These are phyloP conservation scores for Sporothrix brasiliensis DNA, from an alignment of 2,329 filamentous ascomycete genomes.

Conservation along the genomic window DNA sequence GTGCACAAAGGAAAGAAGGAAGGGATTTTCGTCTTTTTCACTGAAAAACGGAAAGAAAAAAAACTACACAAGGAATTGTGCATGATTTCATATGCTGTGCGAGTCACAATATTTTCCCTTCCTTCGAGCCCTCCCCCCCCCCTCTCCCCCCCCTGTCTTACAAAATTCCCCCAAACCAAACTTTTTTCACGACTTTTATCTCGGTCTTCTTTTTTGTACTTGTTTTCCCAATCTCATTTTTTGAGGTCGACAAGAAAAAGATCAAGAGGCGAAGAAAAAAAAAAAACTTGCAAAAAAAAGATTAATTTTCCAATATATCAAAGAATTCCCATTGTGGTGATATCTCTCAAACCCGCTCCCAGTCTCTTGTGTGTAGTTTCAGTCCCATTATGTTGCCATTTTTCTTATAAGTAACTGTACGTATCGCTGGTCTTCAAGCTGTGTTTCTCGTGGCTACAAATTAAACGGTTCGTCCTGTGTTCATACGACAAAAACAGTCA, in stretches of 20 bases:
- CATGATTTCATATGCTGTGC: slow-evolving; percentile 32
- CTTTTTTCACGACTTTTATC: slow-evolving; percentile 23
- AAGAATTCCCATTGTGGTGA: slow-evolving; percentile 19
- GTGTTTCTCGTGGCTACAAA: neutral
- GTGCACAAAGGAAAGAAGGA: slow-evolving; percentile 59
- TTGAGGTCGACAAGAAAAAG: slow-evolving; percentile 12
- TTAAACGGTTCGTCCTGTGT: neutral
- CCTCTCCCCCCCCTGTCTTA: slow-evolving; percentile 23
- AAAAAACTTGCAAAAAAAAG: slow-evolving; percentile 25
- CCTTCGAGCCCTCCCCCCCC: slow-evolving; percentile 20
- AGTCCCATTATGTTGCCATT: too few species aligned
- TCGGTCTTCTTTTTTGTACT: slow-evolving; percentile 28
- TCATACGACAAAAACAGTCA: neutral
- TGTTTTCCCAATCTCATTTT: slow-evolving; percentile 11
- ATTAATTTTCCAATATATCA: slow-evolving; percentile 26
- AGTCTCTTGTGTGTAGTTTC: neutral
- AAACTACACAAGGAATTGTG: slow-evolving; percentile 17
- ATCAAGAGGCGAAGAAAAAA: slow-evolving; percentile 19
- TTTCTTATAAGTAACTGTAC: neutral
- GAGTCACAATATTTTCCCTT: slow-evolving; percentile 29
- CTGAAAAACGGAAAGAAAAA: slow-evolving; percentile 28
- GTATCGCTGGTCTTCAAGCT: neutral
- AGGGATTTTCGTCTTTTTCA: slow-evolving; percentile 32
- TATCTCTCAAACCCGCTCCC: neutral
- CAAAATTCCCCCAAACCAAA: slow-evolving; percentile 30